Conservation (phyloP, 192 early-diverging fungal genomes). For the Entomortierella beljakovae region DNA sequence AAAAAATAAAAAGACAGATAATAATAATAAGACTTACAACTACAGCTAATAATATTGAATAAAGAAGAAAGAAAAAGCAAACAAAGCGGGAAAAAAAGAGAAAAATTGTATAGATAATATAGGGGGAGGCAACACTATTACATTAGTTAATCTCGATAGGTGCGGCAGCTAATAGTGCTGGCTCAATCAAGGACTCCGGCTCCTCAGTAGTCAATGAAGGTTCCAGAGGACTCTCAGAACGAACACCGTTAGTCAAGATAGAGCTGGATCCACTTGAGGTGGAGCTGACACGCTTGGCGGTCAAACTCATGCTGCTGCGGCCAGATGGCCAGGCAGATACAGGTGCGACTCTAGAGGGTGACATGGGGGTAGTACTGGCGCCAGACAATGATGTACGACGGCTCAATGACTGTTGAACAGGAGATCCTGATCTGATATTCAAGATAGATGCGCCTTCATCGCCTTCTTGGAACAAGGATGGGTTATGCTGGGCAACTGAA, state of each 20-base stretch:
- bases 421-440: constrained; percentile 26
- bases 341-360: constrained; percentile 1
- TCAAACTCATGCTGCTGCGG: constrained; percentile 34
- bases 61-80: no score
- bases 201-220: not conserved
- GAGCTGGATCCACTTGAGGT: constrained; percentile 19
- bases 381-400: constrained; percentile 17
- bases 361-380: constrained; percentile 13
- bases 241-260: not conserved
- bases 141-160: not conserved
- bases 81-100: no score
- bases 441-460: constrained; percentile 15
- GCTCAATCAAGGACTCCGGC: not conserved
- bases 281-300: constrained; percentile 33
- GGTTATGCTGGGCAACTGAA: constrained; percentile 38
- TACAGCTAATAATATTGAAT: no score
- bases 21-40: no score
- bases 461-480: constrained; percentile 30
- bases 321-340: constrained; percentile 41
- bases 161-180: not conserved
- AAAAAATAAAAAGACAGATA: no score
- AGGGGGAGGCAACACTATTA: not conserved
- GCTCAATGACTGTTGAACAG: constrained; percentile 3
- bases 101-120: not conserved
- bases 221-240: not conserved